These are phyloP conservation scores for Rhodotorula sp. DNA, from an alignment of 1,284 basidiomycete species.

Conservation along the genomic window DNA sequence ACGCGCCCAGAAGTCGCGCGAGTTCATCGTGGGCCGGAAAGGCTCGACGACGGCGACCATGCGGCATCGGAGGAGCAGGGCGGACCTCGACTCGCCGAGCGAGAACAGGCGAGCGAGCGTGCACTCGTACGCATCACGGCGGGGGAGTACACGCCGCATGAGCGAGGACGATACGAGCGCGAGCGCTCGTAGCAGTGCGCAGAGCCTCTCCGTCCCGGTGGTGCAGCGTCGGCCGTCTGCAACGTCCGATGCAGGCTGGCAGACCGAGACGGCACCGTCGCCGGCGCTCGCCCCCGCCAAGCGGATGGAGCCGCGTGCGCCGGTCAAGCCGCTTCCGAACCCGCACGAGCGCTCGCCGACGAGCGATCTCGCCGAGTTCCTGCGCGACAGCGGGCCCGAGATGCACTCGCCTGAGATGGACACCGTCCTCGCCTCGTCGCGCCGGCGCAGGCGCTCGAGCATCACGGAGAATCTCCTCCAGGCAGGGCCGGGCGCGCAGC, in stretches of 20 bases:
- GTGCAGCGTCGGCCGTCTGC: neutral
- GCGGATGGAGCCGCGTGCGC: slow-evolving; percentile 18
- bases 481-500: neutral
- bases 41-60: slow-evolving; percentile 7
- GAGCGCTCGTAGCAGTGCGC: no score
- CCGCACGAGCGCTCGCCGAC: slow-evolving; percentile 11
- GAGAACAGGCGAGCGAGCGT: slow-evolving; percentile 12
- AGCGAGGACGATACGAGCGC: neutral
- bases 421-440: neutral
- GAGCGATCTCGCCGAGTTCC: slow-evolving; percentile 26
- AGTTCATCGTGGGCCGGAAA: slow-evolving; percentile 24
- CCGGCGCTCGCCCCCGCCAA: neutral
- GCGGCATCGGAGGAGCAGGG: neutral
- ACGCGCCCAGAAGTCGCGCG: slow-evolving; percentile 4
- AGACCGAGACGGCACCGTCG: neutral
- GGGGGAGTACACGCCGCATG: neutral
- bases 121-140: neutral
- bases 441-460: neutral
- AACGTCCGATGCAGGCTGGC: neutral
- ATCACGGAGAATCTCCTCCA: slow-evolving; percentile 3
- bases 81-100: neutral
- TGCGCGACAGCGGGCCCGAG: slow-evolving; percentile 21
- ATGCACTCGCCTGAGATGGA: slow-evolving; percentile 15
- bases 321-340: neutral
- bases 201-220: neutral